Base-by-base conservation (phyloP, 2,329 filamentous ascomycete species). In the Ploettnerulaceae sp. region DNA sequence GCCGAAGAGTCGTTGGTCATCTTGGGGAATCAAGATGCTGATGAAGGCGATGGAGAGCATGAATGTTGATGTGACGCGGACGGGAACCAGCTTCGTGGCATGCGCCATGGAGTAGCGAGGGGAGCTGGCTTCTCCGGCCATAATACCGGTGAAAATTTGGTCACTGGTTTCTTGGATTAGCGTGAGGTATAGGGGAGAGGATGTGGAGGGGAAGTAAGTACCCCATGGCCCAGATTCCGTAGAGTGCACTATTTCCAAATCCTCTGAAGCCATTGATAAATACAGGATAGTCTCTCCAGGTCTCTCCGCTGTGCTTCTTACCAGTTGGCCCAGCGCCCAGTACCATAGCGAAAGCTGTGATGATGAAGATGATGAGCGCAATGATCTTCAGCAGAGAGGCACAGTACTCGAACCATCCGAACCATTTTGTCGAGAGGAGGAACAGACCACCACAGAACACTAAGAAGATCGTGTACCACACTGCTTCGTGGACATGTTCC, bases 241-340 rank as follows among this genome's bases (percentile, higher is more conserved):
- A 40, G 15, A 56, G 21, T 1, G 39, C 39, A 18, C 57, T 57
- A n/a, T 61, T 64, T 3, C 49, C 53, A 31, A 66, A 66, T 0
- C 64, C 64, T 58, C 64, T 51, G 36, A 67, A 68, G 3, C 65
- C 63, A 40, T 67, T 67, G 7, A 60, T 56, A 38, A 68, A 67
- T 2, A 59, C 45, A 2, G 60, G 58, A 55, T 65, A 35, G 24
- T 64, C 47, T 20, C 48, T 54, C 67, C 67, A 62, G 32, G 57
- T 64, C 28, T 51, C 57, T 45, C 62, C 65, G 52, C 55, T 55
- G 34, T 61, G 61, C 34, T 61, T 57, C 4, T 57, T 59, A 24
- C 65, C 61, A 3, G 61, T 55, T 1, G 68, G 64, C 1, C 67
- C 69, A 26, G 69, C 69, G 7, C 69, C 69, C 7, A 58, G 48